A percentile compares a stretch with the other conserved stretches of the same genome.
Evolutionary conservation across 495 filamentous ascomycete species (phyloP).

Genomic region (Cryomyces minteri): DNA sequence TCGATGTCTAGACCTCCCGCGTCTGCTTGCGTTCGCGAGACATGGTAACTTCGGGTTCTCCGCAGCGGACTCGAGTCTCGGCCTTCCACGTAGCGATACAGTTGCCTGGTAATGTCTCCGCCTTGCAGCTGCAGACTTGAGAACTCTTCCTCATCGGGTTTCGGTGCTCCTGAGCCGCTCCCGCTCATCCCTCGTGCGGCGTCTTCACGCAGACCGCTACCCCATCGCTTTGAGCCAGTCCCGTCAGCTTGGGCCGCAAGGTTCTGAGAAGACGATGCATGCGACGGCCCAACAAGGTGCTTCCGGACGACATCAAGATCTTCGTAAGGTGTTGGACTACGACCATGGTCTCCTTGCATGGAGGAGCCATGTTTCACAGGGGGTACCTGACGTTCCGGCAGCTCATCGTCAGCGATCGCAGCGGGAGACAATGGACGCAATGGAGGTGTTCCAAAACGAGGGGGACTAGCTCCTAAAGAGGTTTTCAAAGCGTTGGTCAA

Average conservation of each 20-base stretch:
- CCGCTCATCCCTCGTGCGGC: neutral
- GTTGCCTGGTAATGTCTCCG: slow-evolving; percentile 81
- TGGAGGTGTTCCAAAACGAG: slow-evolving; percentile 14
- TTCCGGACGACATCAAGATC: slow-evolving; percentile 21
- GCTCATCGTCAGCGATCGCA: neutral
- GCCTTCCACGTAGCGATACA: slow-evolving; percentile 78
- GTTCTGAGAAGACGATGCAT: slow-evolving; percentile 6
- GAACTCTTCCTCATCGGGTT: slow-evolving; percentile 53
- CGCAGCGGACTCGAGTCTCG: slow-evolving; percentile 44
- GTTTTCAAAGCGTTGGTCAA: slow-evolving; percentile 19
- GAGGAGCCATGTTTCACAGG: too few relatives aligned
- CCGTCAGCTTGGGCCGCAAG: slow-evolving; percentile 1
- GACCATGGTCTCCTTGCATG: too few relatives aligned
- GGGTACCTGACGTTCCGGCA: too few relatives aligned
- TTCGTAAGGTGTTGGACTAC: slow-evolving; percentile 13
- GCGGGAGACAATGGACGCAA: slow-evolving; percentile 10
- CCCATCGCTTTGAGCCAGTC: slow-evolving; percentile 1
- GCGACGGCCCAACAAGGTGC: slow-evolving; percentile 18
- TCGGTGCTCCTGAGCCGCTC: neutral
- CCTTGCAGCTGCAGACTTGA: slow-evolving; percentile 84
- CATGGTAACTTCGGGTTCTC: slow-evolving; percentile 73
- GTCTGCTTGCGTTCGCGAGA: slow-evolving; percentile 56
- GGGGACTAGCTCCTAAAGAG: slow-evolving; percentile 14
- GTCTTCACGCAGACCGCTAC: neutral
- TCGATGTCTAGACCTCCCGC: slow-evolving; percentile 65